Evolutionary conservation across 495 filamentous ascomycete species (phyloP), one percentile per base, ranked within the genome.

Genomic region (Astrothelium subdiscretum): DNA sequence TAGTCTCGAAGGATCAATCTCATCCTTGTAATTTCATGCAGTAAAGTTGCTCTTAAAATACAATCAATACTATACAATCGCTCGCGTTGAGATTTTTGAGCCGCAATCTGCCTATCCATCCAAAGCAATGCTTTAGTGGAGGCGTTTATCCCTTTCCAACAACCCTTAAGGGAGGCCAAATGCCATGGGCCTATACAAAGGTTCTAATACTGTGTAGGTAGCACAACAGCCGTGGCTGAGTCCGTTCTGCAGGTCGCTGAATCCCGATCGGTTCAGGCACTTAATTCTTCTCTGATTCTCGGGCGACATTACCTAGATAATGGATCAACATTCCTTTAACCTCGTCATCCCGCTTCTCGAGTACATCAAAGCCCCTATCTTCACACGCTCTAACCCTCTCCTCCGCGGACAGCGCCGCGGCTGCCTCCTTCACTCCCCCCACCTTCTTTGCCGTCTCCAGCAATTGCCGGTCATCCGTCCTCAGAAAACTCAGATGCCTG

Each of bases 401-500:
- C 32, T 73, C 73, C 0, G 62, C 69, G 58, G 72, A 74, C 72
- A 91, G 72, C 18, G 70, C 74, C 42, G 68, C 57, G 22, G 42
- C 18, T 5, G n/a, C 32, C 8, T 61, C 8, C 18, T 31, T 18
- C 1, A 81, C 79, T 11, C 83, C 81, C 2, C 81, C 82, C 66
- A 76, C 73, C 27, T 68, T 70, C 60, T 68, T 61, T 5, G 48
- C 48, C 20, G 20, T 29, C 48, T 29, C 48, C 11, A 61, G 6
- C 58, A 88, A 83, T 69, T 87, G 71, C 31, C 40, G 57, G 75
- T 89, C 86, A 76, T 88, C 86, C 59, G 78, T 61, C 11, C 69
- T 71, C 68, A 88, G 63, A 67, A 86, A 86, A 57, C 77, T 69
- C 35, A 81, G 63, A 67, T 77, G 70, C 61, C 70, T 70, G 38